A percentile compares a stretch with the other conserved stretches of the same genome.
phyloP scores from a whole-genome alignment of 2,329 filamentous ascomycete genomes.

The Emericellopsis atlantica region DNA sequence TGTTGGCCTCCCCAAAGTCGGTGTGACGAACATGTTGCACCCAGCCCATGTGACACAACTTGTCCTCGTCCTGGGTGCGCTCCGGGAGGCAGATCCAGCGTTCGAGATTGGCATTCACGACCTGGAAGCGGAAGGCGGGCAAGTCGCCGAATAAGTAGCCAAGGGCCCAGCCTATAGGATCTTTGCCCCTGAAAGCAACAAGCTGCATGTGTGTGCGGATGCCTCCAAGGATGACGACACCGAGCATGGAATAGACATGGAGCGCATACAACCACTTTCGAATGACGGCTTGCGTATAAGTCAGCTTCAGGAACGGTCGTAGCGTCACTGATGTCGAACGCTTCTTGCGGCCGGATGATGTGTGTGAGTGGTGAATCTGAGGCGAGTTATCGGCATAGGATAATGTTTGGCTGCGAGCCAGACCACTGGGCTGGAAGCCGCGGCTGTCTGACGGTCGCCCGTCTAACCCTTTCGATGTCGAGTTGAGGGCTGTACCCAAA shows the following conservation, averaged over 20 bases:
- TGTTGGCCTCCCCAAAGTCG: slow-evolving; percentile 63
- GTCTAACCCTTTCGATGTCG: not conserved
- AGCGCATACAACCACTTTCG: slow-evolving; percentile 76
- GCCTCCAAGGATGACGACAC: slow-evolving; percentile 53
- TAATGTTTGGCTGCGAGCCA: slow-evolving; percentile 32
- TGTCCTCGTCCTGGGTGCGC: slow-evolving; percentile 17
- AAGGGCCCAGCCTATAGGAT: slow-evolving; percentile 87
- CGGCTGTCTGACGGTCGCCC: not conserved
- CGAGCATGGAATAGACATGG: slow-evolving; percentile 61
- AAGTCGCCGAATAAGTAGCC: slow-evolving; percentile 81
- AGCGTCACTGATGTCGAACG: slow-evolving; percentile 50
- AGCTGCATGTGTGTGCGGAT: slow-evolving; percentile 57
- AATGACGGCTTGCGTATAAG: slow-evolving; percentile 59
- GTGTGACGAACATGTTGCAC: slow-evolving; percentile 51
- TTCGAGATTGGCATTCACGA: slow-evolving; percentile 56
- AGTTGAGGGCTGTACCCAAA: slow-evolving; percentile 8
- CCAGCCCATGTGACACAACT: slow-evolving; percentile 39
- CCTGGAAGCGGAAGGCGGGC: slow-evolving; percentile 55
- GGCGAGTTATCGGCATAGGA: slow-evolving; percentile 11
- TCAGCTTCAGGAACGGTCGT: slow-evolving; percentile 68
- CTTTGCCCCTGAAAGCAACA: slow-evolving; percentile 55
- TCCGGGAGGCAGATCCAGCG: slow-evolving; percentile 64
- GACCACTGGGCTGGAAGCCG: slow-evolving; percentile 1
- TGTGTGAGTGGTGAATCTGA: slow-evolving; percentile 25
- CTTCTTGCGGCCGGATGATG: slow-evolving; percentile 53